These are phyloP conservation scores for Juglanconis juglandina DNA, from an alignment of 2,329 filamentous ascomycete genomes.

Conservation along the genomic window DNA sequence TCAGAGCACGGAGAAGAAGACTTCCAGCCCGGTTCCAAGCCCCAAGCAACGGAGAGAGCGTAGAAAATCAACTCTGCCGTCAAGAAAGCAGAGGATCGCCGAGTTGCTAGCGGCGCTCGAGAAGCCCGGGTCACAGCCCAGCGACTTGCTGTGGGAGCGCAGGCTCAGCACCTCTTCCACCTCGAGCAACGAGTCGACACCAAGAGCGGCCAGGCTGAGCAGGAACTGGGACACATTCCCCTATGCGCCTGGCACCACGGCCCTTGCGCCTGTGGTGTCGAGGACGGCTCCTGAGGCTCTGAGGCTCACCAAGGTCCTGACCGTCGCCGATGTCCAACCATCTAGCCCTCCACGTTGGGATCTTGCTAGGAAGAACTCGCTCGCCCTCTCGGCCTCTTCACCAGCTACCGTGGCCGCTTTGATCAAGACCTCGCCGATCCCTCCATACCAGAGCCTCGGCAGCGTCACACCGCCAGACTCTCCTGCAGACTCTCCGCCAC, in stretches of 20 bases:
- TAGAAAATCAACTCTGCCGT: slow-evolving; percentile 14
- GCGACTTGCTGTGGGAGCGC: slow-evolving; percentile 15
- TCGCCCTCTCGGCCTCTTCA: slow-evolving; percentile 4
- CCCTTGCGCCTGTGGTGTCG: neutral
- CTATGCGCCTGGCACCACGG: neutral
- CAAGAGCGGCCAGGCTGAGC: slow-evolving; percentile 18
- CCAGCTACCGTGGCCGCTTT: slow-evolving; percentile 2
- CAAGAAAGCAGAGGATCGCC: slow-evolving; percentile 8
- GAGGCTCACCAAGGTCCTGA: slow-evolving; percentile 10
- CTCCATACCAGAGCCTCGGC: neutral
- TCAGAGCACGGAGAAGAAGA: neutral
- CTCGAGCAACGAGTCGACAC: neutral
- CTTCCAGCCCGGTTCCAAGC: slow-evolving; percentile 9
- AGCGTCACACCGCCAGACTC: slow-evolving; percentile 16
- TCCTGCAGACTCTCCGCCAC: neutral
- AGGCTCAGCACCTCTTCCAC: slow-evolving; percentile 12
- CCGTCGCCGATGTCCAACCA: slow-evolving; percentile 14
- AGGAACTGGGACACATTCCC: slow-evolving; percentile 17
- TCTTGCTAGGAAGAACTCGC: slow-evolving; percentile 2
- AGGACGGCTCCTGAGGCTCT: neutral
- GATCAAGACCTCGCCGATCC: slow-evolving; percentile 6
- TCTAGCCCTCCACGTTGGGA: neutral
- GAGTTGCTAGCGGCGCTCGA: slow-evolving; percentile 10
- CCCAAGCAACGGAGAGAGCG: slow-evolving; percentile 18
- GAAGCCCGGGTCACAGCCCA: slow-evolving; percentile 11